Conservation (phyloP, 2,329 filamentous ascomycete species). For the Fusarium poae region DNA sequence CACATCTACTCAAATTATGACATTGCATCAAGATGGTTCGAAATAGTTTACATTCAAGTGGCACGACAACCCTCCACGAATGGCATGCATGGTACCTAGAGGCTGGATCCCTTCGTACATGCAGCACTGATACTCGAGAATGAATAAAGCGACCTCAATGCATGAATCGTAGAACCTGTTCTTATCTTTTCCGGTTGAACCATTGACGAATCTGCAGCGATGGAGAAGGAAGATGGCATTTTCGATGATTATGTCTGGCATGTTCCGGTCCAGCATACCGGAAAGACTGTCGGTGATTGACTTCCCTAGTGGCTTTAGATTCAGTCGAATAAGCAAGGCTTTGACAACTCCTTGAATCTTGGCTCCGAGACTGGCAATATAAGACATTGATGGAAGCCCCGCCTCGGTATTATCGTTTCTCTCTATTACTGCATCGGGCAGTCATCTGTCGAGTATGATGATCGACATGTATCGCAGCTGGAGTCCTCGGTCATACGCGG, state of each 20-base stretch:
- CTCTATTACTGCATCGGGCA: conserved; percentile 11
- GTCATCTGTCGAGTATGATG: conserved; percentile 15
- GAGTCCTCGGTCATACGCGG: conserved; percentile 40
- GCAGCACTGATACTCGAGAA: conserved; percentile 33
- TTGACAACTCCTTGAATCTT: conserved; percentile 1
- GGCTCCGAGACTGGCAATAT: background rate
- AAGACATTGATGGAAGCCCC: conserved; percentile 2
- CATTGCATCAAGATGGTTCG: conserved; percentile 41
- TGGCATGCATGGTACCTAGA: conserved; percentile 37
- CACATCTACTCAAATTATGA: conserved; percentile 23
- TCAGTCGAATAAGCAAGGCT: conserved; percentile 23
- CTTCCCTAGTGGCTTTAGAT: conserved; percentile 6
- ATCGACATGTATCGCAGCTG: conserved; percentile 30
- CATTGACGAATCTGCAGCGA: conserved; percentile 10
- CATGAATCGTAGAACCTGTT: conserved; percentile 7
- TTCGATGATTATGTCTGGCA: background rate
- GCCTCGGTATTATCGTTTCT: conserved; percentile 22
- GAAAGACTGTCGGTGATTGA: conserved; percentile 17
- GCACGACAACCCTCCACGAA: conserved; percentile 40
- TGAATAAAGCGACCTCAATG: conserved; percentile 29
- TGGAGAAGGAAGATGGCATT: conserved; percentile 26
- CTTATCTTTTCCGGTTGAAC: background rate
- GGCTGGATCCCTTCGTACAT: conserved; percentile 36
- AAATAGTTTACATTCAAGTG: conserved; percentile 36
- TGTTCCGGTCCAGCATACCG: conserved; percentile 16